These are phyloP conservation scores for Leishmania major DNA, from an alignment of 208 protist species.

Conservation along the genomic window DNA sequence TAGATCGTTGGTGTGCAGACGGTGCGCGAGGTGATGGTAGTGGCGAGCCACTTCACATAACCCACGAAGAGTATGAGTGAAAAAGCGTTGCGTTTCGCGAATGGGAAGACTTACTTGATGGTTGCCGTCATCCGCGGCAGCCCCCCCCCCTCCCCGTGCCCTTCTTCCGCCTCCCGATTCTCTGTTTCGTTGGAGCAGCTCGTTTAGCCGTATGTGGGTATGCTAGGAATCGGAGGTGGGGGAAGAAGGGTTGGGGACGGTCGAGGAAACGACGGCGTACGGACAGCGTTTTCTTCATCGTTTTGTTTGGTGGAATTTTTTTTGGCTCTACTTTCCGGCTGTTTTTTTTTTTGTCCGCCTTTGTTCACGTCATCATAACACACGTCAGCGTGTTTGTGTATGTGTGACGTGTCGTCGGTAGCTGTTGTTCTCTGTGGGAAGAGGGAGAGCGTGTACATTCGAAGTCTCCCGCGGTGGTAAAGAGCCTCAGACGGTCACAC, in stretches of 20 bases:
- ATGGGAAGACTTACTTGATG: not conserved
- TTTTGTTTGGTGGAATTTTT: not conserved
- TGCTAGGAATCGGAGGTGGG: not conserved
- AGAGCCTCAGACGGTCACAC: not conserved
- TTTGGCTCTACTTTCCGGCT: not conserved
- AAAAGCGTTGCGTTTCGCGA: not conserved
- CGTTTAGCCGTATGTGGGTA: not conserved
- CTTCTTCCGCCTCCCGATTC: not conserved
- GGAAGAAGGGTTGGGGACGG: not conserved
- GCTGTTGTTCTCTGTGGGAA: not conserved
- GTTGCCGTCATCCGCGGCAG: not conserved
- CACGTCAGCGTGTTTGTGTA: not conserved
- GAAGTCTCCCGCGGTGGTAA: not conserved
- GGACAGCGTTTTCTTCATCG: not conserved
- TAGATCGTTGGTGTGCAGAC: not conserved
- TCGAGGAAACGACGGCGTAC: not conserved
- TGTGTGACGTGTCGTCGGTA: not conserved
- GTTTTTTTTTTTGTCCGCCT: not conserved
- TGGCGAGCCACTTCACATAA: not conserved
- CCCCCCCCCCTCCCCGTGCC: not conserved
- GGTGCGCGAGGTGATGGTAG: not conserved
- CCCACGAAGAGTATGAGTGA: not conserved
- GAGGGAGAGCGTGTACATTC: not conserved
- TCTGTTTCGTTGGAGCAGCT: not conserved
- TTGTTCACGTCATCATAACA: not conserved